phyloP scores from a whole-genome alignment of 257 asterid species.

The Avicennia marina region DNA sequence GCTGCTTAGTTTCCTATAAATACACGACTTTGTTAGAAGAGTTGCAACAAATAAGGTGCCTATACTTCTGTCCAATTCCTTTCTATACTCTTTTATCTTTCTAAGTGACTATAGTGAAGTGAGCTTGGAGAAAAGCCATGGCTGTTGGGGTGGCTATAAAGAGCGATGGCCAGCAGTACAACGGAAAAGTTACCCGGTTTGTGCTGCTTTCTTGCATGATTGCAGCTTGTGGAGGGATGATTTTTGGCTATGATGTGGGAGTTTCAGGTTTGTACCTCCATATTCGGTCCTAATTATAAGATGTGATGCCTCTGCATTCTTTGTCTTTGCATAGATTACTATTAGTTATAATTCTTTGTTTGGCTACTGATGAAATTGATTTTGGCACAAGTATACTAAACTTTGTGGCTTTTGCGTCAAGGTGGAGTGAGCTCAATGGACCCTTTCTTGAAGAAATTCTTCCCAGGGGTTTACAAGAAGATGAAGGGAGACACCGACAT shows the following conservation, averaged over 20 bases:
- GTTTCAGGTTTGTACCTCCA: conserved; percentile 50
- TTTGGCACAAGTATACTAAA: background rate
- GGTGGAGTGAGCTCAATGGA: conserved; percentile 95
- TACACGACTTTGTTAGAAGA: background rate
- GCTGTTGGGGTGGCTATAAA: conserved; percentile 21
- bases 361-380: too few species aligned
- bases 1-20: background rate
- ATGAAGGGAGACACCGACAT: conserved; percentile 48
- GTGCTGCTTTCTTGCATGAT: conserved; percentile 64
- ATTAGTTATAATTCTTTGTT: background rate
- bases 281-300: background rate
- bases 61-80: background rate
- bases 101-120: too few species aligned
- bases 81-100: background rate
- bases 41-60: background rate
- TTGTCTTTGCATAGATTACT: background rate
- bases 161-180: conserved; percentile 32
- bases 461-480: conserved; percentile 47
- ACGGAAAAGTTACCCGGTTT: conserved; percentile 55
- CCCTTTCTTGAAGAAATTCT: conserved; percentile 61
- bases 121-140: conserved; percentile 4
- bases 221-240: conserved; percentile 81
- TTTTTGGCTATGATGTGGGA: conserved; percentile 88
- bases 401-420: conserved; percentile 8
- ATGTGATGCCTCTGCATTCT: background rate